These are phyloP conservation scores for Prunus kanzakura DNA, from an alignment of 306 rosid species.

Conservation along the genomic window DNA sequence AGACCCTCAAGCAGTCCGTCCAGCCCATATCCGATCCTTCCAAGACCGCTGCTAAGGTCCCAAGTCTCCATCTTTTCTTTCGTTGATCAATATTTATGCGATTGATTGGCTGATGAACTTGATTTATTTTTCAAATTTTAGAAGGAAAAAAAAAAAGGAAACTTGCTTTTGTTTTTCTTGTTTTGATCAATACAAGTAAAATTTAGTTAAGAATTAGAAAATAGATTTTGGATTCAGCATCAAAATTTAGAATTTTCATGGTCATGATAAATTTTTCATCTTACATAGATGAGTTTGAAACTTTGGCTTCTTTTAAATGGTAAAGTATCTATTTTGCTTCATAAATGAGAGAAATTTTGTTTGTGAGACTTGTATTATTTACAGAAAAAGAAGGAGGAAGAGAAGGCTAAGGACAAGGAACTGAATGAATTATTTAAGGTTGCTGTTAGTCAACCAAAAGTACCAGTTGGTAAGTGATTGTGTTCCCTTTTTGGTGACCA, in stretches of 20 bases:
- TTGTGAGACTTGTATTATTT: background rate
- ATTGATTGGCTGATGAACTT: background rate
- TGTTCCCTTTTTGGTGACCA: too few relatives aligned
- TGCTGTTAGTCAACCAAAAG: conserved; percentile 90
- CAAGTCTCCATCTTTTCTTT: background rate
- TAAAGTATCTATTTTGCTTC: background rate
- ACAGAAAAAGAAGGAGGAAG: conserved; percentile 96
- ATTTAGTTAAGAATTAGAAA: background rate
- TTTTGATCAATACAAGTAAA: background rate
- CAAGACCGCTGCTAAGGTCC: conserved; percentile 60
- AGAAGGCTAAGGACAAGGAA: conserved; percentile 87
- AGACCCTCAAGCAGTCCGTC: conserved; percentile 67
- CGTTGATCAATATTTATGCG: background rate
- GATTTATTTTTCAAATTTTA: background rate
- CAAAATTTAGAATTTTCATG: background rate
- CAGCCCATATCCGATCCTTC: conserved; percentile 53
- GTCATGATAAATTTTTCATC: background rate
- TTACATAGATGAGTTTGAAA: background rate
- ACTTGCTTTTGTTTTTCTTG: background rate
- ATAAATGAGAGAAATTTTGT: background rate
- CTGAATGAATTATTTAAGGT: conserved; percentile 83
- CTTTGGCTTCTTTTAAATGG: background rate
- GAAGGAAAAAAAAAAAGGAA: background rate
- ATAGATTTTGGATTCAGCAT: background rate
- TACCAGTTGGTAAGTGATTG: conserved; percentile 64